These are phyloP conservation scores for Solanum ahanhuiri DNA, from an alignment of 257 asterid species.

Conservation along the genomic window DNA sequence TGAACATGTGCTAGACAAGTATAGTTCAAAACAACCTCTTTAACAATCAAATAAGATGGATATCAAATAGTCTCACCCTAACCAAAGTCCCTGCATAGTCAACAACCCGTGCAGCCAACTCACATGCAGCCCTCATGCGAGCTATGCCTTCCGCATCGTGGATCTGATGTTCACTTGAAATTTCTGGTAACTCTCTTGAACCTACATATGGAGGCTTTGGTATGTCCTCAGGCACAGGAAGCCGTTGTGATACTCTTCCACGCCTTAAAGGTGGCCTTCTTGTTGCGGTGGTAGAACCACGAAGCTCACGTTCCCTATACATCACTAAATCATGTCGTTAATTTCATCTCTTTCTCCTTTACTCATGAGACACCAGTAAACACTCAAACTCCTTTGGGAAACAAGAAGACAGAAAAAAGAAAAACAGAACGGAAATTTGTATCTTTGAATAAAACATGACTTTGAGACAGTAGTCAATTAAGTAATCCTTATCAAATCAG, in stretches of 20 bases:
- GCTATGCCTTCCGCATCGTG: constrained; percentile 74
- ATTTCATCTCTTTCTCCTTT: neutral
- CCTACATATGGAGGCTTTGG: constrained; percentile 73
- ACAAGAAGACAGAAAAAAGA: neutral
- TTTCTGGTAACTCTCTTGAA: constrained; percentile 57
- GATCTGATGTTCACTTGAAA: constrained; percentile 56
- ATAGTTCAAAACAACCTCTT: neutral
- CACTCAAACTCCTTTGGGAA: neutral
- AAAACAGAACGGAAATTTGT: neutral
- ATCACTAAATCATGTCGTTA: neutral
- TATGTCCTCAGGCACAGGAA: constrained; percentile 83
- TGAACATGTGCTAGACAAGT: neutral
- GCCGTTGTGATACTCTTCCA: constrained; percentile 75
- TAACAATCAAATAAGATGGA: neutral
- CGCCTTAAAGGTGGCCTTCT: constrained; percentile 77
- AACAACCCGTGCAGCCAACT: constrained; percentile 87
- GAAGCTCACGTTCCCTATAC: constrained; percentile 72
- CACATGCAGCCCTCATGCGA: constrained; percentile 84
- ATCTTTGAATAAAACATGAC: neutral
- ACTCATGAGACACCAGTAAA: neutral
- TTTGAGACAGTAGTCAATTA: neutral
- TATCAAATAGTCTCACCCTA: constrained; percentile 49
- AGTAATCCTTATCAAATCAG: neutral
- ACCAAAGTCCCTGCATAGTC: constrained; percentile 85
- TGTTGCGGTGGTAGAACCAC: constrained; percentile 33